Percentiles rank a stretch among this genome's conserved stretches.
phyloP scores from a whole-genome alignment of 208 protist species.

The Leishmania mexicana region DNA sequence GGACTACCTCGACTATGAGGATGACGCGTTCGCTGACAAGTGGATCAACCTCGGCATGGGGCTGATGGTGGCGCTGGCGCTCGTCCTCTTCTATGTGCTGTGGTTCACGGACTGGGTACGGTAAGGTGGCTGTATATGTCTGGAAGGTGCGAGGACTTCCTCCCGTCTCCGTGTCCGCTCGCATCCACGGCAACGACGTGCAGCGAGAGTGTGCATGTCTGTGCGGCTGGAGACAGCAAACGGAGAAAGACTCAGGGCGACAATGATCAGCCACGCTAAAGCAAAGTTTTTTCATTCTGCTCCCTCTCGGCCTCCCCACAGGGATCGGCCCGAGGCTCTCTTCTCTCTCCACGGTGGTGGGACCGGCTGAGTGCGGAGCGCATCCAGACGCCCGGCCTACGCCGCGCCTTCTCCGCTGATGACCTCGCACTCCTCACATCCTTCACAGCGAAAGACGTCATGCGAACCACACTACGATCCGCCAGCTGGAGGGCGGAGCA shows the following conservation, averaged over 20 bases:
- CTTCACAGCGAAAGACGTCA: neutral
- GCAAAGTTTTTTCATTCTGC: neutral
- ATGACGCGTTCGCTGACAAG: constrained; percentile 25
- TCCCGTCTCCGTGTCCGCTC: neutral
- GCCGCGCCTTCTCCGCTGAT: neutral
- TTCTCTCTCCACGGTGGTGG: neutral
- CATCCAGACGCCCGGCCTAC: neutral
- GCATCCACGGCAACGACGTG: neutral
- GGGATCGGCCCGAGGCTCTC: neutral
- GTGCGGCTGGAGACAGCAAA: neutral
- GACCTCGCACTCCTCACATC: neutral
- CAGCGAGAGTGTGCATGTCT: too few relatives aligned
- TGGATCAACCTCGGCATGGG: constrained; percentile 35
- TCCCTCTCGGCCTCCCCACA: neutral
- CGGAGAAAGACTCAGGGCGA: neutral
- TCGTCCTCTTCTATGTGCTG: constrained; percentile 47
- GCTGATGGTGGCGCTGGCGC: constrained; percentile 22
- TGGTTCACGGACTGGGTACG: constrained; percentile 55
- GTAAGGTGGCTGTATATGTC: constrained; percentile 2
- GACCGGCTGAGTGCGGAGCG: neutral
- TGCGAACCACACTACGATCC: neutral
- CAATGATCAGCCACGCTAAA: neutral
- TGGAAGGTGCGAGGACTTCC: too few relatives aligned
- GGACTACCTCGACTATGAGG: constrained; percentile 49
- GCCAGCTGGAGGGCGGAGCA: neutral